Conservation (phyloP, 1,284 basidiomycete genomes). For the Coriolopsis trogii region DNA sequence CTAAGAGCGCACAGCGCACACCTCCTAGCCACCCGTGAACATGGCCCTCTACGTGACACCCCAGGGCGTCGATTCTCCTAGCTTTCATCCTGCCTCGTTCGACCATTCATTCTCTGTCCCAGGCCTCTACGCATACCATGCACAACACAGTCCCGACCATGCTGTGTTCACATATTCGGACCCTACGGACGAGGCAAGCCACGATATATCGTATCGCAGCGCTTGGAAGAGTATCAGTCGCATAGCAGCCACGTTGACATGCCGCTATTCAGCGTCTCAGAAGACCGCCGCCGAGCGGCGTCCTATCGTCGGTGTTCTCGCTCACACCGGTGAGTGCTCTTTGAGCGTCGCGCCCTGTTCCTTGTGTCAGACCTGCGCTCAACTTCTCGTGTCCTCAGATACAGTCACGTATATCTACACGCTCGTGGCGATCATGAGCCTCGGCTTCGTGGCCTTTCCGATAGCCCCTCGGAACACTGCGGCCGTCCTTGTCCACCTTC, state of each 20-base stretch:
- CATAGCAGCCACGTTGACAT: background rate
- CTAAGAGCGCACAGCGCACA: too few relatives aligned
- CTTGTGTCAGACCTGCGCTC: background rate
- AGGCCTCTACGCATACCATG: constrained; percentile 26
- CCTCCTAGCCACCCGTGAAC: too few relatives aligned
- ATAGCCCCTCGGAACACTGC: constrained; percentile 17
- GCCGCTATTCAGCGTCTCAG: background rate
- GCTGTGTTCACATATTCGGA: constrained; percentile 26
- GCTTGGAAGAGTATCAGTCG: constrained; percentile 4
- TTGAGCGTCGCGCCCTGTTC: background rate
- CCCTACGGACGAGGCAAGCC: background rate
- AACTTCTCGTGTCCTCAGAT: background rate
- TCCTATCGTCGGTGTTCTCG: constrained; percentile 4
- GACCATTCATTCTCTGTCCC: constrained; percentile 19
- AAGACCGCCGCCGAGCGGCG: background rate
- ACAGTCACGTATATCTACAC: constrained; percentile 9
- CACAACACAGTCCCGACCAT: constrained; percentile 24
- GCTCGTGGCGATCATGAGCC: constrained; percentile 9
- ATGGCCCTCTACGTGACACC: too few relatives aligned
- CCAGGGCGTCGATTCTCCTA: constrained; percentile 1
- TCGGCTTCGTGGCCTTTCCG: constrained; percentile 14
- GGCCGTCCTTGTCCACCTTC: constrained; percentile 18
- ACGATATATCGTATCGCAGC: constrained; percentile 1
- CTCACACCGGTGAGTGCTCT: background rate
- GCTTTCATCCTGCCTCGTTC: constrained; percentile 10